Percentiles rank a stretch among this genome's conserved stretches.
phyloP scores from a whole-genome alignment of 176 grass and related monocot genomes.

The Triticum monococcum region DNA sequence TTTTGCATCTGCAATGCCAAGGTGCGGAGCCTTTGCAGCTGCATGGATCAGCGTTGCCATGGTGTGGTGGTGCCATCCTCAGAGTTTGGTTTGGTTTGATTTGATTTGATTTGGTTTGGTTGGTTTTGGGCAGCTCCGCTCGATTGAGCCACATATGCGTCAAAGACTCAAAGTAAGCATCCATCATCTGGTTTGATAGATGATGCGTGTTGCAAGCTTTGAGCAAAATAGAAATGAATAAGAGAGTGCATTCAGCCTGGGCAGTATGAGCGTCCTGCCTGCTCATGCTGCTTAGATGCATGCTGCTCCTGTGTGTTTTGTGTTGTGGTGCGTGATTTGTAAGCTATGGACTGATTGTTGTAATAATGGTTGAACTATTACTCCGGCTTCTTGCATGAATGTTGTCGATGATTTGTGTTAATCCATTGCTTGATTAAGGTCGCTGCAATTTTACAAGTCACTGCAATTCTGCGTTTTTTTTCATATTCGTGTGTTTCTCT shows the following conservation, averaged over 20 bases:
- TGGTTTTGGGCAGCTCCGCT: background rate
- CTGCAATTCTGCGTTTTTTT: too few relatives aligned
- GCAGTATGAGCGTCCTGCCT: background rate
- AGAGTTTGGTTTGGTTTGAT: background rate
- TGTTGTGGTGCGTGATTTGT: too few relatives aligned
- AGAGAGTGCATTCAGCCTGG: background rate
- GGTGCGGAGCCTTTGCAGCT: too few relatives aligned
- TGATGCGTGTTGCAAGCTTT: background rate
- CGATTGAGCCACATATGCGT: background rate
- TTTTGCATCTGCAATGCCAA: too few relatives aligned
- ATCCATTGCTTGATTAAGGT: too few relatives aligned
- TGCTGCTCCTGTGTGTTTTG: background rate
- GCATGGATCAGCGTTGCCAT: background rate
- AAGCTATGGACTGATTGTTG: too few relatives aligned
- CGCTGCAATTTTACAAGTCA: too few relatives aligned
- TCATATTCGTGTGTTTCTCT: too few relatives aligned
- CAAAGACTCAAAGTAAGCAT: background rate
- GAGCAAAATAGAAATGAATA: background rate
- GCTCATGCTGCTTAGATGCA: background rate
- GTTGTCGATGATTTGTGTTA: too few relatives aligned
- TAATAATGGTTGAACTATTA: too few relatives aligned
- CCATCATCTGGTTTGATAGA: background rate
- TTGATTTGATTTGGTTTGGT: too few relatives aligned
- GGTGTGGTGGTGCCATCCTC: background rate
- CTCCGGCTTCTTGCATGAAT: too few relatives aligned